Base-by-base conservation (phyloP, 1,284 basidiomycete genomes). In the Sutorius eximius region DNA sequence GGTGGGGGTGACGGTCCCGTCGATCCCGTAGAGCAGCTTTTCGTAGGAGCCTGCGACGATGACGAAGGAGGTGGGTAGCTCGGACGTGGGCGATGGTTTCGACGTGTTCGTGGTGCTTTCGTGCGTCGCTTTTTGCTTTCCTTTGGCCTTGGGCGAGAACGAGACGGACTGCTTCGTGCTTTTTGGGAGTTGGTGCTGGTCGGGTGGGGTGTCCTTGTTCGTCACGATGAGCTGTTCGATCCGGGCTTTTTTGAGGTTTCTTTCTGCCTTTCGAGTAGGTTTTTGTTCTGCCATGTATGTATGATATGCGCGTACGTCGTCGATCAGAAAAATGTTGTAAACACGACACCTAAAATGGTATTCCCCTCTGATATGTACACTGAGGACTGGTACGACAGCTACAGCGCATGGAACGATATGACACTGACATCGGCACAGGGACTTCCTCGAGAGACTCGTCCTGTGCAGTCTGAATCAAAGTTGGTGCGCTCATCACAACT, bases 21-120 rank as follows among this genome's bases (percentile, higher is more conserved):
- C 83, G 22, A 98, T 77, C 30, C 96, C 96, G 67, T 98, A 98
- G 15, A 98, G 80, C 11, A 98, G 78, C 65, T 96, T 95, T 77
- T 99, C 96, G 72, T 98, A 98, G 11, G 93, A 91, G 0, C 96
- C 96, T 0, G 87, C 90, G 32, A 98, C 78, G 59, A 98, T 76
- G 72, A 93, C 88, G 79, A 97, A 97, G 3, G 83, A 82, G 3
- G 74, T 67, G 0, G 85, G 82, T n/a, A 77, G 64, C 3, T 34
- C 46, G 16, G 60, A 34, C 49, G 49, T 24, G 38, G 44, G 16
- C 27, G 42, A 24, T 34, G 51, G 27, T 33, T 55, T 45, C 37
- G 34, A 29, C 15, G 47, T 18, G 15, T 47, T 56, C 9, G 46
- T 51, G 37, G 42, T 49, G 38, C 40, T 30, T n/a, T 22, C 30